A percentile compares a stretch with the other conserved stretches of the same genome.
Evolutionary conservation across 1,284 basidiomycete genomes (phyloP).

Genomic region (Sporisorium scitamineum): DNA sequence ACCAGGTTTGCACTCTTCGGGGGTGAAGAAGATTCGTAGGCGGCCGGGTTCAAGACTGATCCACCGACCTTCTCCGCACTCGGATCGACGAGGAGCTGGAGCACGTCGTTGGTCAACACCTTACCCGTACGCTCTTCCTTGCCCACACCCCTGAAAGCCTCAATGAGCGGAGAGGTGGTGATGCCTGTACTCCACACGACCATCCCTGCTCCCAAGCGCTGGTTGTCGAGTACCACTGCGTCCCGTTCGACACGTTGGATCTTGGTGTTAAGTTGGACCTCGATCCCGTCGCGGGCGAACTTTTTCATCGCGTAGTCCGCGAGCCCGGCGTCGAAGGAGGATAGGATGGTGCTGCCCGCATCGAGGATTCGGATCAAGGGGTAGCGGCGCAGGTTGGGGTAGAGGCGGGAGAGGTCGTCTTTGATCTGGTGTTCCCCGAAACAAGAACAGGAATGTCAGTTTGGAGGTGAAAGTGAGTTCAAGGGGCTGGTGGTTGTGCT

Average conservation of each 20-base stretch:
- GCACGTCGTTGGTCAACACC: constrained; percentile 69
- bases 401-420: constrained; percentile 75
- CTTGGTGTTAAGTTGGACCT: constrained; percentile 26
- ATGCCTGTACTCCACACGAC: constrained; percentile 87
- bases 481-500: background rate
- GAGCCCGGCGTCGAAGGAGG: constrained; percentile 59
- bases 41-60: background rate
- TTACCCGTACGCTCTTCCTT: constrained; percentile 78
- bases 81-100: constrained; percentile 25
- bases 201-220: constrained; percentile 72
- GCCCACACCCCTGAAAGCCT: constrained; percentile 74
- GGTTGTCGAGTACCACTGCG: background rate
- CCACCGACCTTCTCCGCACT: background rate
- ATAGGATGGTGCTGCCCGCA: constrained; percentile 60
- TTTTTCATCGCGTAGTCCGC: constrained; percentile 62
- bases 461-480: no score
- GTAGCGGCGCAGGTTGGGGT: constrained; percentile 55
- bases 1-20: background rate
- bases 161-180: constrained; percentile 81
- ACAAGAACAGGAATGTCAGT: no score
- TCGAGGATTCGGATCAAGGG: constrained; percentile 51
- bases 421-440: constrained; percentile 36
- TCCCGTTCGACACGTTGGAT: constrained; percentile 38
- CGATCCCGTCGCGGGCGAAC: constrained; percentile 51
- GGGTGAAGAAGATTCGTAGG: background rate